Conservation (phyloP, 1,139 yeast genomes). For the Hyphopichia burtonii region DNA sequence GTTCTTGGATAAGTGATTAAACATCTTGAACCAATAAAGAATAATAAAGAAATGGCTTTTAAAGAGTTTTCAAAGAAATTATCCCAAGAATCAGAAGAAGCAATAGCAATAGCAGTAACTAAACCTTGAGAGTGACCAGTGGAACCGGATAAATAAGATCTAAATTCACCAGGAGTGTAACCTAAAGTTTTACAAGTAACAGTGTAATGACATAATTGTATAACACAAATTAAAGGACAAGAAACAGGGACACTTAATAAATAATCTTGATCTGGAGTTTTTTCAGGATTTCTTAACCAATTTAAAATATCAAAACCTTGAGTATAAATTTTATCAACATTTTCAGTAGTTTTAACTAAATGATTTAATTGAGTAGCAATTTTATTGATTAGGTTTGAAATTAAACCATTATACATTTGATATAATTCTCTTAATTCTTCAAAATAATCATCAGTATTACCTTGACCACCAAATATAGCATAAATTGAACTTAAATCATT, state of each 20-base stretch:
- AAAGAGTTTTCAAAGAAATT: conserved; percentile 69
- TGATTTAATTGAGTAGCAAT: conserved; percentile 67
- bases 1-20: conserved; percentile 90
- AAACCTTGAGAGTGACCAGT: conserved; percentile 99
- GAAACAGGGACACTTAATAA: conserved; percentile 89
- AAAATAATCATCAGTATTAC: conserved; percentile 95
- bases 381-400: conserved; percentile 67
- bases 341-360: conserved; percentile 70
- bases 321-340: conserved; percentile 84
- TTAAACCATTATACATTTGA: conserved; percentile 70
- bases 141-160: conserved; percentile 71
- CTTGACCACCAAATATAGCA: conserved; percentile 98
- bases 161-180: conserved; percentile 84
- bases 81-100: conserved; percentile 85
- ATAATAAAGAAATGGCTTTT: conserved; percentile 80
- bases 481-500: conserved; percentile 59
- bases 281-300: conserved; percentile 84
- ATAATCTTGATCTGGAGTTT: conserved; percentile 89
- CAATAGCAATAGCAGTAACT: conserved; percentile 88
- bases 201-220: conserved; percentile 91
- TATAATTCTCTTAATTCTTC: conserved; percentile 91
- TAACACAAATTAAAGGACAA: conserved; percentile 93
- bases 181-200: conserved; percentile 84
- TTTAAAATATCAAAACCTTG: conserved; percentile 86
- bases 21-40: conserved; percentile 92